phyloP scores from a whole-genome alignment of 257 asterid genomes.

The Hygrophila difformis region DNA sequence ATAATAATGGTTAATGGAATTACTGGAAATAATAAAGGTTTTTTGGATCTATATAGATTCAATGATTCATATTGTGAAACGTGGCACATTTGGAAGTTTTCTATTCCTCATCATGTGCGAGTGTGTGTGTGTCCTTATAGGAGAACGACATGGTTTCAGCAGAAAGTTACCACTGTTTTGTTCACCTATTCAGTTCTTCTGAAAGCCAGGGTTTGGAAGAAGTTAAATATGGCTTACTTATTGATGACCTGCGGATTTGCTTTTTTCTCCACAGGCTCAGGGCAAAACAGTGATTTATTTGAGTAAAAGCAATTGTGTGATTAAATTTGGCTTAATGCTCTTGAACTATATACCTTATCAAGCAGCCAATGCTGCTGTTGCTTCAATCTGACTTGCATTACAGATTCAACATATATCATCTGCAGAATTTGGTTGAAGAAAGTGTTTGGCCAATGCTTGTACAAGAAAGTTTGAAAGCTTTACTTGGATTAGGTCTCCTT shows the following conservation, averaged over 20 bases:
- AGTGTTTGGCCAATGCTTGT: conserved; percentile 93
- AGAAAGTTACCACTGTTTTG: not conserved
- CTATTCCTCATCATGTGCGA: too few species aligned
- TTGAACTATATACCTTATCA: conserved; percentile 5
- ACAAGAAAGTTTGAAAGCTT: conserved; percentile 88
- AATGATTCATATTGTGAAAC: too few species aligned
- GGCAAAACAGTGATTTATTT: not conserved
- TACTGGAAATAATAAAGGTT: too few species aligned
- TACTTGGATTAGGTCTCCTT: conserved; percentile 81
- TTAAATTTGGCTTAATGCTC: conserved; percentile 1
- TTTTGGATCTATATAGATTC: too few species aligned
- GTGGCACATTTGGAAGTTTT: too few species aligned
- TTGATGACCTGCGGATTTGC: not conserved
- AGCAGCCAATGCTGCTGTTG: conserved; percentile 12
- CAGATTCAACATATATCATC: conserved; percentile 18
- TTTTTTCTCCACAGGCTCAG: not conserved
- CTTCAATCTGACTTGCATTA: conserved; percentile 19
- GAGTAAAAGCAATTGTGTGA: conserved; percentile 1
- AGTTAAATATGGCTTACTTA: not conserved
- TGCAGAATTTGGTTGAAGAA: conserved; percentile 70
- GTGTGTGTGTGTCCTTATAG: not conserved
- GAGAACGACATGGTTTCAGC: not conserved
- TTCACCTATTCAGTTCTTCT: not conserved
- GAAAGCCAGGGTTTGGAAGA: not conserved
- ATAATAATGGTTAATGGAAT: too few species aligned